Evolutionary conservation across 768 basidiomycete species (phyloP), one percentile per base, ranked within the genome.

Genomic region (Mycena belliarum): DNA sequence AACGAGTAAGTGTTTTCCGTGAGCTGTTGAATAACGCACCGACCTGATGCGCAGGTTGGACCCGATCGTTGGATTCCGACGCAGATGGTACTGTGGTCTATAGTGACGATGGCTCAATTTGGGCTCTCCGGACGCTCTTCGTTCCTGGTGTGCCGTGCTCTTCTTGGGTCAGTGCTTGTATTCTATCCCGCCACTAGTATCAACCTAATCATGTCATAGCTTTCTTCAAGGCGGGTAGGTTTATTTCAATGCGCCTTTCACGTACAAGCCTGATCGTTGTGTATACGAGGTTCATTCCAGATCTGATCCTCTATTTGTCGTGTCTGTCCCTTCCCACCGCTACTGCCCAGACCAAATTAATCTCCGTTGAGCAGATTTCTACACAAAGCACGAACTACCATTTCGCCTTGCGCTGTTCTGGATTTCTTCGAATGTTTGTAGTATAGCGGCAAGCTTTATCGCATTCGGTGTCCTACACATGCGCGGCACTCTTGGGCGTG

Each of bases 21-120:
- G 43, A 15, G n/a, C 26, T 37, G 9, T 37, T 15, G 2, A 23
- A 12, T 12, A 42, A 44, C 8, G 16, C 12, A n/a, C 12, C 45
- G 20, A 29, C 32, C 33, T 40, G 2, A 35, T 8, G 37, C 9
- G 12, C 47, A 82, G 80, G 60, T 84, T 37, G 85, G 86, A 3
- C 84, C 85, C 4, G 85, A 87, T 67, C 77, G 81, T 24, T 86
- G 82, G 84, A 84, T 85, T 68, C 82, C 84, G 6, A 78, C 75
- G 1, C 83, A 85, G 66, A 82, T 85, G 72, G 80, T 78, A 49
- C 57, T 77, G 18, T 84, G 82, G 82, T 79, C 80, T 18, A 66
- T 83, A 42, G 75, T 85, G 6, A 78, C 83, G 7, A 63, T 76
- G 23, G 68, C 66, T 25, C 86, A 86, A 64, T 86, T 83, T 63